These are phyloP conservation scores for Picea glauca DNA, from an alignment of 75 land plant genomes.

Conservation along the genomic window DNA sequence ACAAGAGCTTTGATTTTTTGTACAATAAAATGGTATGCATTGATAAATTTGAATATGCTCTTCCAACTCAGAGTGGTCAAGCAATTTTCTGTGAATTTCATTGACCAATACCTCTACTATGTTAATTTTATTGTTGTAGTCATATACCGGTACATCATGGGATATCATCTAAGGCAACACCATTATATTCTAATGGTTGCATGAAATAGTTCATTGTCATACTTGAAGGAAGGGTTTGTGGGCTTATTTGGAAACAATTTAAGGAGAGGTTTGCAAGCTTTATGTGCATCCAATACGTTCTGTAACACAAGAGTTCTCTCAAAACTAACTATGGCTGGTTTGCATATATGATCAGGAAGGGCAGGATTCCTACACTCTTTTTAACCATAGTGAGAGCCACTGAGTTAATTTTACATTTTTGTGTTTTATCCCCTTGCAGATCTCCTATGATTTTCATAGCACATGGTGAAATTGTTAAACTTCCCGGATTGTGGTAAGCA, in stretches of 20 bases:
- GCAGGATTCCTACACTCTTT: neutral
- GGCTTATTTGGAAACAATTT: neutral
- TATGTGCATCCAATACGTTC: neutral
- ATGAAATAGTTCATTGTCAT: too few species aligned
- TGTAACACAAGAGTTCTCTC: neutral
- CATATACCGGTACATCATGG: neutral
- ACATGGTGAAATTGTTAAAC: too few species aligned
- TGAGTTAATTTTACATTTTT: too few species aligned
- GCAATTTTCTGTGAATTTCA: neutral
- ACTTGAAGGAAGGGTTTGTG: neutral
- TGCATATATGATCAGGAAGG: neutral
- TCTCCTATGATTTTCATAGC: too few species aligned
- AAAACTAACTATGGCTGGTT: neutral
- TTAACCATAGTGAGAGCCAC: neutral
- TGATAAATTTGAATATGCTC: neutral
- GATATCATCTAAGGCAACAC: neutral
- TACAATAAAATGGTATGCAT: neutral
- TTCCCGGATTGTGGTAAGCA: too few species aligned
- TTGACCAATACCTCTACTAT: neutral
- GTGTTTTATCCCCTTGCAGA: too few species aligned
- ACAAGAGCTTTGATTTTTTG: neutral
- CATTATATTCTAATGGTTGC: too few species aligned
- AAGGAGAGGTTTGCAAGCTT: neutral
- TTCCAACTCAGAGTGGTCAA: neutral
- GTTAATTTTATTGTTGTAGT: neutral